These are phyloP conservation scores for Paramecium sonneborni DNA, from an alignment of 73 alveolate species.

Conservation along the genomic window DNA sequence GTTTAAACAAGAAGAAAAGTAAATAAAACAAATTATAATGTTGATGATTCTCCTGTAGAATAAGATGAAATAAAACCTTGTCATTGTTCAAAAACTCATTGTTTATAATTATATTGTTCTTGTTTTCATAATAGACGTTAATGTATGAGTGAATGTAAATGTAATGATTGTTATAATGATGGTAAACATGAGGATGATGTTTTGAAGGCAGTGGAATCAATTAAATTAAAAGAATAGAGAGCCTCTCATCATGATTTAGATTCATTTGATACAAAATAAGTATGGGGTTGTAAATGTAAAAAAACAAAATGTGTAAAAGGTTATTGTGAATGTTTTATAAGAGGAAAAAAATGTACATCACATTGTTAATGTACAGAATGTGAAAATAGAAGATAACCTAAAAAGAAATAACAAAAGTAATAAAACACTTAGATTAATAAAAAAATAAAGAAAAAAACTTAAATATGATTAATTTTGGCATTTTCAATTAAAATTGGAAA, in stretches of 20 bases:
- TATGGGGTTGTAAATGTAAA: conserved; percentile 43
- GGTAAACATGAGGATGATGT: conserved; percentile 32
- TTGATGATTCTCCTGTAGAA: conserved; percentile 33
- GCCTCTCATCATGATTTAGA: conserved; percentile 37
- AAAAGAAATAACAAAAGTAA: not conserved
- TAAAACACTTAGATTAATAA: not conserved
- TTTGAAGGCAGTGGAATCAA: not conserved
- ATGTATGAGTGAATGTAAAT: not conserved
- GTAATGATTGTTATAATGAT: conserved; percentile 39
- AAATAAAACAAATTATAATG: conserved; percentile 24
- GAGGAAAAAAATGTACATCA: conserved; percentile 33
- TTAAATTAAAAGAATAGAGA: conserved; percentile 21
- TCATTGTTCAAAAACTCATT: not conserved
- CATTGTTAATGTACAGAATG: conserved; percentile 27
- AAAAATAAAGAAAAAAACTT: not conserved
- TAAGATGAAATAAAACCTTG: not conserved
- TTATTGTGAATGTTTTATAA: conserved; percentile 42
- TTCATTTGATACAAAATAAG: not conserved
- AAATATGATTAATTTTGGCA: not conserved
- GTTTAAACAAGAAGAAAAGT: not conserved
- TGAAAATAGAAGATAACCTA: not conserved
- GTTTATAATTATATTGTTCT: conserved; percentile 28
- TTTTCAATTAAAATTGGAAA: not conserved
- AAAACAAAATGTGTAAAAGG: conserved; percentile 40
- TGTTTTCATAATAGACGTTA: not conserved